phyloP scores from a whole-genome alignment of 163 green algal genomes.

The Volvox carteri region DNA sequence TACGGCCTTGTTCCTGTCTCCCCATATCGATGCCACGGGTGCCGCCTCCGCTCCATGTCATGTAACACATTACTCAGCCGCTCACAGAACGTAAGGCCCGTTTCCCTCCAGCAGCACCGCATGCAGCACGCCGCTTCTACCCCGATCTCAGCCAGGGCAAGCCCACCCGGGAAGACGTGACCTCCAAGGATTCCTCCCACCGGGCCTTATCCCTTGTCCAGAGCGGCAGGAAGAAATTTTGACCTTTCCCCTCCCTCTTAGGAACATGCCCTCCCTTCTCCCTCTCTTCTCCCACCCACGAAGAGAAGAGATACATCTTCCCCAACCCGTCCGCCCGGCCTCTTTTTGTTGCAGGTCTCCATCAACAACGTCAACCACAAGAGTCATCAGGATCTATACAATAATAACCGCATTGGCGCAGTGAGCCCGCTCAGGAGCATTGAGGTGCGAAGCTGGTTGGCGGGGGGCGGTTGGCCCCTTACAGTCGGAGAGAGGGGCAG shows the following conservation, averaged over 20 bases:
- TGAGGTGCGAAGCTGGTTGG: no score
- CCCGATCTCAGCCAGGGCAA: not conserved
- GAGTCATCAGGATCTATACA: not conserved
- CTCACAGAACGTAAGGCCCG: not conserved
- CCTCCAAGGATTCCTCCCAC: no score
- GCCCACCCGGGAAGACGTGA: no score
- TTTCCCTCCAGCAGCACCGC: not conserved
- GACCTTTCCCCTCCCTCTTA: no score
- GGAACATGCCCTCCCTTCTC: not conserved
- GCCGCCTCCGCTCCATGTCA: not conserved
- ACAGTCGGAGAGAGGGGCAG: no score
- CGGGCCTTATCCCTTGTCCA: no score
- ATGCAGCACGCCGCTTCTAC: not conserved
- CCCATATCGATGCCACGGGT: not conserved
- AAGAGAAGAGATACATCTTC: not conserved
- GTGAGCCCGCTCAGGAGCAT: not conserved
- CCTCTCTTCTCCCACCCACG: not conserved
- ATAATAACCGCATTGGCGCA: conserved; percentile 16
- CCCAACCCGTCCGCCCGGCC: not conserved
- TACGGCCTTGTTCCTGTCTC: not conserved
- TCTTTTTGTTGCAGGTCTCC: not conserved
- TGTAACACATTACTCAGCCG: not conserved
- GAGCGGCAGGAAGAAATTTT: no score
- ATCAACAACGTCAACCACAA: conserved; percentile 50
- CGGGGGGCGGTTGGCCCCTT: no score